Evolutionary conservation across 1,139 yeast species (phyloP).

Genomic region (Meyerozyma carpophila): DNA sequence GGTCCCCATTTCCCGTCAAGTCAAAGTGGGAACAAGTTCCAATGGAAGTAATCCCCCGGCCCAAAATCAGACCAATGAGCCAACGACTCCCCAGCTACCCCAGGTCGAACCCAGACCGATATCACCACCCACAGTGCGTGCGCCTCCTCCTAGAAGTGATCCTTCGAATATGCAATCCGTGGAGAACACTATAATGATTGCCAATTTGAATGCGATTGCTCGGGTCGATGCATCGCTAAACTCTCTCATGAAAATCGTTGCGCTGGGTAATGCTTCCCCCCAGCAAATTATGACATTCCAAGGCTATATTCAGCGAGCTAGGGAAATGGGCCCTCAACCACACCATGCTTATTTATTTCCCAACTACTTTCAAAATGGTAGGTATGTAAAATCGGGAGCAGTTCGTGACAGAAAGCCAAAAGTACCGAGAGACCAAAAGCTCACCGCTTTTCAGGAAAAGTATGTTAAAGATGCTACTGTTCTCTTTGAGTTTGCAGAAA

Average conservation of each 20-base stretch:
- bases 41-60: background rate
- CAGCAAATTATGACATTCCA: slow-evolving; percentile 74
- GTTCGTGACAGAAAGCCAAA: slow-evolving; percentile 13
- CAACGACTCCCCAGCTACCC: background rate
- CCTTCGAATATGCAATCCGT: slow-evolving; percentile 49
- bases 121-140: slow-evolving; percentile 7
- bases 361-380: slow-evolving; percentile 4
- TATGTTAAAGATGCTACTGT: slow-evolving; percentile 66
- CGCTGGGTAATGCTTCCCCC: slow-evolving; percentile 69
- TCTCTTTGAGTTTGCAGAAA: slow-evolving; percentile 80
- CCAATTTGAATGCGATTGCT: slow-evolving; percentile 78
- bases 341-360: slow-evolving; percentile 31
- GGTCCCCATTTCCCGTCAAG: slow-evolving; percentile 2
- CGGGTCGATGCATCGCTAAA: slow-evolving; percentile 62
- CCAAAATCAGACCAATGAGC: background rate
- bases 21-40: background rate
- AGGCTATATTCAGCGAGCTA: slow-evolving; percentile 70
- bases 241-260: slow-evolving; percentile 74
- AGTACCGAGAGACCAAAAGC: slow-evolving; percentile 41
- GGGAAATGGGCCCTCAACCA: slow-evolving; percentile 64
- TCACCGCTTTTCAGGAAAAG: slow-evolving; percentile 73
- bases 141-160: slow-evolving; percentile 13
- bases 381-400: background rate
- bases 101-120: slow-evolving; percentile 2
- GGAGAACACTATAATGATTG: slow-evolving; percentile 75